Percentiles rank a stretch among this genome's conserved stretches.
Conservation (phyloP, 106 monocot species). For the Agapanthus africanus region DNA sequence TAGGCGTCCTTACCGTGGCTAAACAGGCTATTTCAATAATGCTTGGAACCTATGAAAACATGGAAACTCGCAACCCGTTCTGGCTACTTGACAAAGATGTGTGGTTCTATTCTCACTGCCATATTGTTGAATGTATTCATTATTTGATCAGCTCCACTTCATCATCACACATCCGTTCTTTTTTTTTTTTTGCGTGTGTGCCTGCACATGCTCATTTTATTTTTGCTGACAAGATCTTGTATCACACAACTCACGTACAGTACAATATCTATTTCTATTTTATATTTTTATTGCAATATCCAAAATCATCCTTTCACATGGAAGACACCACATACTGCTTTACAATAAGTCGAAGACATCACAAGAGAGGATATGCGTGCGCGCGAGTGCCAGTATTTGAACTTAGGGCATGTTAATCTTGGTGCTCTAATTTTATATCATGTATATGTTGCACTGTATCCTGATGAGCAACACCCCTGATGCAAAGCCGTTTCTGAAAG, state of each 20-base stretch:
- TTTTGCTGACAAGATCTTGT: not conserved
- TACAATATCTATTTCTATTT: not conserved
- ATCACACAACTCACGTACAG: not conserved
- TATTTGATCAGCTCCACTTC: not conserved
- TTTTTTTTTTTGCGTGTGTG: too few relatives aligned
- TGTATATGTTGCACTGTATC: too few relatives aligned
- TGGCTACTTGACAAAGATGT: constrained; percentile 99
- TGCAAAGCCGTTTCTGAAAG: not conserved
- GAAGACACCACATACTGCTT: not conserved
- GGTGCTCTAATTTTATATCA: too few relatives aligned
- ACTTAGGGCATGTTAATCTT: too few relatives aligned
- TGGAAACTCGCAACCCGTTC: constrained; percentile 51
- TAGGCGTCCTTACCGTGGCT: constrained; percentile 88
- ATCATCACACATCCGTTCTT: not conserved
- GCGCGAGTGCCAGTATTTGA: too few relatives aligned
- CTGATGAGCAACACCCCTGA: too few relatives aligned
- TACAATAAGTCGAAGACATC: too few relatives aligned
- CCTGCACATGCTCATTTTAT: too few relatives aligned
- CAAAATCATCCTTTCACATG: not conserved
- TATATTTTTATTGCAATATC: not conserved
- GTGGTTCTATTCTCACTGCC: not conserved
- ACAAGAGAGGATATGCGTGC: too few relatives aligned
- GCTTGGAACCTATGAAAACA: constrained; percentile 29
- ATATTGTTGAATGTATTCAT: not conserved
- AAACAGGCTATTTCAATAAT: constrained; percentile 72